phyloP scores from a whole-genome alignment of 768 basidiomycete genomes.

The Pisolithus tinctorius region DNA sequence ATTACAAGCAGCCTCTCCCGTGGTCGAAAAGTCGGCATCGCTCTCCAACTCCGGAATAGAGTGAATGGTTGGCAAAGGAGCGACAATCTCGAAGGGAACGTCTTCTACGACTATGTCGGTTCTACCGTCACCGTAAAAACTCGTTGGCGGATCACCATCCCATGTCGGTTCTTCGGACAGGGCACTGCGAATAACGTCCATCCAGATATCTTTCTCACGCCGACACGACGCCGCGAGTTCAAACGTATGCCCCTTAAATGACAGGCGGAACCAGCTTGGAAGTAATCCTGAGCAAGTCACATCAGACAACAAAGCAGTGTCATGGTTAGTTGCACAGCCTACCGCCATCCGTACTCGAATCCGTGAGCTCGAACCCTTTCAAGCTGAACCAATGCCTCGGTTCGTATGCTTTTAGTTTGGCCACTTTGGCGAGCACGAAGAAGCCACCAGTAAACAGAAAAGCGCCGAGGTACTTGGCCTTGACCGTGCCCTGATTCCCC shows the following conservation, averaged over 20 bases:
- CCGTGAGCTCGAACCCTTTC: slow-evolving; percentile 61
- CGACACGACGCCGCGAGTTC: slow-evolving; percentile 83
- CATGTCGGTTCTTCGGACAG: slow-evolving; percentile 38
- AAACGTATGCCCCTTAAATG: slow-evolving; percentile 62
- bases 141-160: slow-evolving; percentile 58
- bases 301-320: slow-evolving; percentile 1
- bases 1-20: slow-evolving; percentile 2
- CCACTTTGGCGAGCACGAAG: slow-evolving; percentile 79
- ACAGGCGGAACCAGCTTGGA: slow-evolving; percentile 75
- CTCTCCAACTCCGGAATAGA: slow-evolving; percentile 45
- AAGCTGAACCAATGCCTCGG: slow-evolving; percentile 85
- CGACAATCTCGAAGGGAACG: slow-evolving; percentile 34
- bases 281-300: slow-evolving; percentile 50
- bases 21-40: slow-evolving; percentile 8
- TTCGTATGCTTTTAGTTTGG: slow-evolving; percentile 76
- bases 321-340: slow-evolving; percentile 24
- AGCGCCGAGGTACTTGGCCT: slow-evolving; percentile 82
- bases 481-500: slow-evolving; percentile 44
- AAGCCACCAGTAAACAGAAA: slow-evolving; percentile 88
- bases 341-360: slow-evolving; percentile 72
- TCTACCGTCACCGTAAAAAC: slow-evolving; percentile 44
- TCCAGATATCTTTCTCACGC: slow-evolving; percentile 85
- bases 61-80: slow-evolving; percentile 45
- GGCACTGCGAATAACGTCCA: slow-evolving; percentile 56
- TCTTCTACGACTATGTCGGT: slow-evolving; percentile 34